A percentile compares a stretch with the other conserved stretches of the same genome.
Conservation (phyloP, 441 rosid species). For the Populus hybrid region DNA sequence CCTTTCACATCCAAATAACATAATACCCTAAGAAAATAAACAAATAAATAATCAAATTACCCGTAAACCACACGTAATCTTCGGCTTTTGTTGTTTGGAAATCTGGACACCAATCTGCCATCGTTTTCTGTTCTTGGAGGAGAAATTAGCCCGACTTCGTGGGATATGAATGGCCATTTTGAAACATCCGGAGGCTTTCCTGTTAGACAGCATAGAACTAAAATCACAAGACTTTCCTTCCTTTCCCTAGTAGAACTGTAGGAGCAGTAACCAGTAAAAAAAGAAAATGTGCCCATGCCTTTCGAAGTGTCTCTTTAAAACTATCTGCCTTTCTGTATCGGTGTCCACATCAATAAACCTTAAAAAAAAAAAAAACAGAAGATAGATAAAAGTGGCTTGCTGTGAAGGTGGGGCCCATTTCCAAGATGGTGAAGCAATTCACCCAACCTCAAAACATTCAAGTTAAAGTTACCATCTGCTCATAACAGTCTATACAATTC, state of each 20-base stretch:
- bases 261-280: neutral
- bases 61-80: too few species aligned
- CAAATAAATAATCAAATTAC: too few species aligned
- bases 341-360: slow-evolving; percentile 40
- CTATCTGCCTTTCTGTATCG: slow-evolving; percentile 70
- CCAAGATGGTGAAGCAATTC: neutral
- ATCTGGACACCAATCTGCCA: too few species aligned
- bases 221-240: neutral
- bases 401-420: neutral
- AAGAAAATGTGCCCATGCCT: slow-evolving; percentile 33
- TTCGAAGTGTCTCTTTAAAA: slow-evolving; percentile 68
- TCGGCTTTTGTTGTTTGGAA: too few species aligned
- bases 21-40: too few species aligned
- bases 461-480: neutral
- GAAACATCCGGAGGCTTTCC: slow-evolving; percentile 79
- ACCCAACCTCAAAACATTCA: neutral
- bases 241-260: neutral
- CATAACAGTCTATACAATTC: neutral
- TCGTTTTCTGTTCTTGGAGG: too few species aligned
- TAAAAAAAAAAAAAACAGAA: slow-evolving; percentile 5
- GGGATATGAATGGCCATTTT: slow-evolving; percentile 20
- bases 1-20: neutral
- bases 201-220: slow-evolving; percentile 14
- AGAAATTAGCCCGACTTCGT: too few species aligned
- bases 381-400: neutral